phyloP scores from a whole-genome alignment of 352 stramenopile species.

The Phytophthora megakarya region DNA sequence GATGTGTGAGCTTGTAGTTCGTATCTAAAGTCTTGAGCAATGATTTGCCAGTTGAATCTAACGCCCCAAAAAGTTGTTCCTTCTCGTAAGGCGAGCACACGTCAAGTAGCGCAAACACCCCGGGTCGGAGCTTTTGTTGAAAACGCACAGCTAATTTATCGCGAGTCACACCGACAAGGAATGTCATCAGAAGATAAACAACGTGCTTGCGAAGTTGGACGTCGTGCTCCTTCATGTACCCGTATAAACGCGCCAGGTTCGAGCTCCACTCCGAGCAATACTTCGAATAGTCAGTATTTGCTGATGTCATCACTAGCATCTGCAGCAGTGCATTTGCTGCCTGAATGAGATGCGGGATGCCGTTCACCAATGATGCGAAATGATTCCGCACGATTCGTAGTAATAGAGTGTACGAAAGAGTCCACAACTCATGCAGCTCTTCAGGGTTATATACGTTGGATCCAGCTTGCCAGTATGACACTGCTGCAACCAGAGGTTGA shows the following conservation, averaged over 20 bases:
- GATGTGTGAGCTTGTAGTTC: slow-evolving; percentile 87
- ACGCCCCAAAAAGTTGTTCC: slow-evolving; percentile 81
- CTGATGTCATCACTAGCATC: slow-evolving; percentile 53
- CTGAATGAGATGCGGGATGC: slow-evolving; percentile 68
- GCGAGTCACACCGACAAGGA: slow-evolving; percentile 62
- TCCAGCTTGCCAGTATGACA: slow-evolving; percentile 34
- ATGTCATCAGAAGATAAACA: slow-evolving; percentile 80
- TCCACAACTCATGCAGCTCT: slow-evolving; percentile 77
- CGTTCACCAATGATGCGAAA: slow-evolving; percentile 69
- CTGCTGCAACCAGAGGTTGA: slow-evolving; percentile 50
- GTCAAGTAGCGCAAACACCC: slow-evolving; percentile 80
- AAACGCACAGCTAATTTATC: slow-evolving; percentile 60
- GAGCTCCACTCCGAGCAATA: slow-evolving; percentile 70
- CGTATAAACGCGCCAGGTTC: slow-evolving; percentile 86
- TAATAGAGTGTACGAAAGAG: slow-evolving; percentile 76
- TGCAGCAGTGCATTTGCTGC: slow-evolving; percentile 70
- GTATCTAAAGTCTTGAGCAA: slow-evolving; percentile 86
- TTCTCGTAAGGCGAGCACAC: slow-evolving; percentile 87
- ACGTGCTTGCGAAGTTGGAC: slow-evolving; percentile 83
- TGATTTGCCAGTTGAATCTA: slow-evolving; percentile 84
- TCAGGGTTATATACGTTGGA: slow-evolving; percentile 20
- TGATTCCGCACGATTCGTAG: slow-evolving; percentile 81
- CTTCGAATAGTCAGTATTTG: slow-evolving; percentile 16
- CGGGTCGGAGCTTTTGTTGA: slow-evolving; percentile 72
- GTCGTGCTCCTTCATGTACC: slow-evolving; percentile 87